Evolutionary conservation across 192 early-diverging fungal species (phyloP).

Genomic region (Gaertneriomyces semiglobifer): DNA sequence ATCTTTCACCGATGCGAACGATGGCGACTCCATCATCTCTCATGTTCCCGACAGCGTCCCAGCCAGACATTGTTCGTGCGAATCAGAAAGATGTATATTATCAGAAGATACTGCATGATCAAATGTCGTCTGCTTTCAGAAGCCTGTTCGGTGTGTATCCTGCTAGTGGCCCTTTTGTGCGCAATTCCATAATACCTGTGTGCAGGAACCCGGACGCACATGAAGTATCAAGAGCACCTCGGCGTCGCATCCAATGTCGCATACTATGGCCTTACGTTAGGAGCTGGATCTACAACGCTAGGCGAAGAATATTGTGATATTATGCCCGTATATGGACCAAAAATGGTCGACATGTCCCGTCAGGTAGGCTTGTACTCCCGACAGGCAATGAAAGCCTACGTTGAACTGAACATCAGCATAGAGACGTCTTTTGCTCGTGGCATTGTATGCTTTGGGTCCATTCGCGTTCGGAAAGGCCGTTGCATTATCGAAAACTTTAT

Average conservation of each 20-base stretch:
- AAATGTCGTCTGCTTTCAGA: conserved; percentile 61
- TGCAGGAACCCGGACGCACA: conserved; percentile 55
- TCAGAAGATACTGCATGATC: conserved; percentile 60
- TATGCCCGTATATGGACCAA: conserved; percentile 45
- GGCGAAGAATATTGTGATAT: conserved; percentile 97
- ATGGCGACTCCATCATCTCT: background rate
- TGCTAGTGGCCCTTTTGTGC: background rate
- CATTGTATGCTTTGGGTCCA: too few relatives aligned
- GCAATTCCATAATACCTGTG: background rate
- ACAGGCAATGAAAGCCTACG: background rate
- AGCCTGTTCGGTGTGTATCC: conserved; percentile 56
- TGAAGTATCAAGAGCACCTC: conserved; percentile 64
- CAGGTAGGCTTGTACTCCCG: background rate
- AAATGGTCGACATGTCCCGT: background rate
- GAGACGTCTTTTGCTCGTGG: too few relatives aligned
- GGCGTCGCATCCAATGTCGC: conserved; percentile 56
- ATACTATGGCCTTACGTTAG: conserved; percentile 75
- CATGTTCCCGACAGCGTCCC: conserved; percentile 67
- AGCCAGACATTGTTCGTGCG: conserved; percentile 81
- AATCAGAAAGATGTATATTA: conserved; percentile 90
- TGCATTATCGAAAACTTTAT: too few relatives aligned
- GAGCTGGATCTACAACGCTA: conserved; percentile 77
- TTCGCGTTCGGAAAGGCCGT: too few relatives aligned
- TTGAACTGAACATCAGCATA: too few relatives aligned
- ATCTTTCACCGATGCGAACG: too few relatives aligned